Base-by-base conservation (phyloP, 257 asterid genomes). In the Solanum etuberosum region DNA sequence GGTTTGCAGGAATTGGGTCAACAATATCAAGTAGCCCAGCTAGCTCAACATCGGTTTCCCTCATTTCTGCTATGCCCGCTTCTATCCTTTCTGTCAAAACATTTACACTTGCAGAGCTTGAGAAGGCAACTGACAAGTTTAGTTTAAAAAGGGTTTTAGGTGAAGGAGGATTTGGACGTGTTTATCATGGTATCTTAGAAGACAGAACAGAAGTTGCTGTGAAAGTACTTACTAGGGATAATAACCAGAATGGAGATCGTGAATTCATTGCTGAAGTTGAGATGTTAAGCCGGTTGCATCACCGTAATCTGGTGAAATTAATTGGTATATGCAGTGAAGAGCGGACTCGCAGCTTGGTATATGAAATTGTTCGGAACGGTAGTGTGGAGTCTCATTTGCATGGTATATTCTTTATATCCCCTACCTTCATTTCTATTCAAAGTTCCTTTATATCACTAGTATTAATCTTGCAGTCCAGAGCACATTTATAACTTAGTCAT, bases 131-230 rank as follows among this genome's bases (percentile, higher is more conserved):
- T 4, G 98, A 94, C 86, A 95, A 93, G 88, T 96, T 96, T 90
- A 95, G 97, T 91, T 83, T 86, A 21, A 91, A 90, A 86, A 93
- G 92, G 92, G 91, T 96, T 74, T 88, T 96, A 87, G 99, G 99
- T 43, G 99, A 97, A 93, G 99, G 99, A 87, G 99, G 99, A 67
- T 97, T 97, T 90, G 99, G 99, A 65, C 95, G 99, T 31, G 99
- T 97, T 87, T 97, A 96, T 92, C 98, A 91, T 76, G 99, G 99
- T 89, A 54, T 94, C 85, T 76, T 96, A 89, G 95, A 92, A 88
- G 98, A 96, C 89, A 94, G 93, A 88, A 87, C 91, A 48, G 98
- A 94, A 83, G 96, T 94, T 83, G 99, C 99, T 34, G 98, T 96
- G 86, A 97, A 97, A 89, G 85, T 96, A 88, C 95, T 97, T 83